phyloP scores from a whole-genome alignment of 495 filamentous ascomycete genomes.

The Hypoxylon lienhwacheense region DNA sequence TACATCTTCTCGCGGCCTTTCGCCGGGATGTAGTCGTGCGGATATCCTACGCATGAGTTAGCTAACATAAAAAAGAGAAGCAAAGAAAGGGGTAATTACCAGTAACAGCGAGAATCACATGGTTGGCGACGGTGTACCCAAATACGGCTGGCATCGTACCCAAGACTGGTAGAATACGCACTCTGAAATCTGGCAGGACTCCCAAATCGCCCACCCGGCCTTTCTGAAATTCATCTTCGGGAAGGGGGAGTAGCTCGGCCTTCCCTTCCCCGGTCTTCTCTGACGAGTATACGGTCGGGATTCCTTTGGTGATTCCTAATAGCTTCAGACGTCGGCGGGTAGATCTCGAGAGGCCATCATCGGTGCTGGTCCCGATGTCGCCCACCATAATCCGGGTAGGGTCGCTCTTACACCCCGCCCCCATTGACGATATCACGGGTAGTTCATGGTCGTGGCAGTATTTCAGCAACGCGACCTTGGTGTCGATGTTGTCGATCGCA shows the following conservation, averaged over 20 bases:
- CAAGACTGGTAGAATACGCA: conserved; percentile 89
- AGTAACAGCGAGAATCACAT: conserved; percentile 82
- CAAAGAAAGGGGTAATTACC: conserved; percentile 34
- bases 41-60: conserved; percentile 61
- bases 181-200: conserved; percentile 87
- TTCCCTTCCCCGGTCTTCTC: conserved; percentile 92
- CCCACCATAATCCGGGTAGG: conserved; percentile 89
- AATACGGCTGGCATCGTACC: conserved; percentile 98
- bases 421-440: conserved; percentile 91
- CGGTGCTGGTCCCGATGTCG: conserved; percentile 85
- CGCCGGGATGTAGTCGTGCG: conserved; percentile 76
- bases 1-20: conserved; percentile 90
- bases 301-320: conserved; percentile 78
- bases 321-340: conserved; percentile 78
- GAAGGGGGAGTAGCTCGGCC: conserved; percentile 80
- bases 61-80: neutral
- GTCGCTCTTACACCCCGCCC: conserved; percentile 95
- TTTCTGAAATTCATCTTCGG: conserved; percentile 85
- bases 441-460: conserved; percentile 79
- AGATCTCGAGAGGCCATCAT: conserved; percentile 85
- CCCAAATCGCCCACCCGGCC: conserved; percentile 86
- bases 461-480: conserved; percentile 87
- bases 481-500: conserved; percentile 97
- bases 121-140: conserved; percentile 86
- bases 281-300: conserved; percentile 89